phyloP scores from a whole-genome alignment of 2,329 filamentous ascomycete species.

The Fusarium aywerte region DNA sequence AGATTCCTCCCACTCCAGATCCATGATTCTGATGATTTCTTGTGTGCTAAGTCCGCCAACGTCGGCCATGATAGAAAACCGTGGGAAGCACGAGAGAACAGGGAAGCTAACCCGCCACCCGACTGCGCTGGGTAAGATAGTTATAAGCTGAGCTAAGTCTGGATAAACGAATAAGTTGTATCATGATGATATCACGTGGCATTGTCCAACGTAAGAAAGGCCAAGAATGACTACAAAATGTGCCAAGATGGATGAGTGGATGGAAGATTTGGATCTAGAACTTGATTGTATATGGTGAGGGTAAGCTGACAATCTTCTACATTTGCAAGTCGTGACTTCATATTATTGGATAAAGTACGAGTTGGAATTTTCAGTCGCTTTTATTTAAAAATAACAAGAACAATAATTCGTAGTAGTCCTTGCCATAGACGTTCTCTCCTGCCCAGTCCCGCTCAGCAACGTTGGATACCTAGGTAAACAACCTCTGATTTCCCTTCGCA shows the following conservation, averaged over 20 bases:
- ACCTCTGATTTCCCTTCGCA: background rate
- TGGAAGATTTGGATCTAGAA: background rate
- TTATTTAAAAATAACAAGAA: no score
- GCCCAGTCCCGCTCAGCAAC: no score
- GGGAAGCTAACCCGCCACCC: background rate
- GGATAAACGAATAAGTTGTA: background rate
- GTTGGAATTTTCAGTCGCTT: background rate
- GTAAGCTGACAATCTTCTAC: background rate
- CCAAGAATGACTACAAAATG: background rate
- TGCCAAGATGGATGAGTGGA: background rate
- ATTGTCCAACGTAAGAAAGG: conserved; percentile 8
- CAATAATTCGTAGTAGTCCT: no score
- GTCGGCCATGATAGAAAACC: background rate
- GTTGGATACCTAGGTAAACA: no score
- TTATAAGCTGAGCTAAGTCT: background rate
- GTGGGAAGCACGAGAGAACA: background rate
- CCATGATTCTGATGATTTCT: conserved; percentile 23
- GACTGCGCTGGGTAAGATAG: background rate
- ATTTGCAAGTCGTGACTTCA: background rate
- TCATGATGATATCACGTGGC: conserved; percentile 21
- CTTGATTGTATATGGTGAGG: background rate
- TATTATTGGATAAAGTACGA: no score
- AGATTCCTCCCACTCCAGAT: conserved; percentile 23
- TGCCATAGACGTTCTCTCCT: background rate
- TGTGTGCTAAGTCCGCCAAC: conserved; percentile 11